Evolutionary conservation across 805 yeast genomes (phyloP), one percentile per base, ranked within the genome.

Genomic region (Yamadazyma kitorensis): DNA sequence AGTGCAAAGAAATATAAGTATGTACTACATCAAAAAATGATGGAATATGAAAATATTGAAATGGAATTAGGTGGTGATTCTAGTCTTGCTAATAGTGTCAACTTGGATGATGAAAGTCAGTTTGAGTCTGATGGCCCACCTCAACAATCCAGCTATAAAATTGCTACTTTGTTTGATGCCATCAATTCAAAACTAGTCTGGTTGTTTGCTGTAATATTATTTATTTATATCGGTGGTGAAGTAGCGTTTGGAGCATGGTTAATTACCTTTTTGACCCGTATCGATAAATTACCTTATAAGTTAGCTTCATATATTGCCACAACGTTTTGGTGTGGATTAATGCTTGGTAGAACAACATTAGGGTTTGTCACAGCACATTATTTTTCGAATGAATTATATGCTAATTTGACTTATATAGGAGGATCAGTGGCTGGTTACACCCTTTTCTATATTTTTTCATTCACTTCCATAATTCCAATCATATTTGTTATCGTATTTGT

Each of bases 241-340:
- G 64, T 68, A 11, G 64, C 77, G 5, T 65, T 74, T 44, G 80
- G 80, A 1, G 55, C 70, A 13, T 76, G 80, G 80, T 41, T 74
- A 35, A 64, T 72, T 43, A 68, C 75, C 25, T 76, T 62, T 37
- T 48, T 72, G 28, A 51, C 64, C 10, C 60, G 75, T 19, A 62
- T 73, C 36, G 60, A 66, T 32, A 30, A 56, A 1, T 44, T 55
- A 22, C 29, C 59, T 5, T 72, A 71, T 39, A 47, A 57, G 17
- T 26, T 43, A 5, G 55, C 76, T 6, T 72, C 80, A 2, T 64
- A 63, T 42, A 59, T 74, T 39, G 74, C 79, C 12, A 68, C 78
- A 10, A 39, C 66, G 0, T 76, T 70, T 49, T 76, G 80, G 80
- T 41, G 61, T 4, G 76, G 71, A 12, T 55, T 75, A 48, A 75